Percentiles rank a stretch among this genome's conserved stretches.
Evolutionary conservation across 257 asterid species (phyloP).

Genomic region (Petunia axillaris): DNA sequence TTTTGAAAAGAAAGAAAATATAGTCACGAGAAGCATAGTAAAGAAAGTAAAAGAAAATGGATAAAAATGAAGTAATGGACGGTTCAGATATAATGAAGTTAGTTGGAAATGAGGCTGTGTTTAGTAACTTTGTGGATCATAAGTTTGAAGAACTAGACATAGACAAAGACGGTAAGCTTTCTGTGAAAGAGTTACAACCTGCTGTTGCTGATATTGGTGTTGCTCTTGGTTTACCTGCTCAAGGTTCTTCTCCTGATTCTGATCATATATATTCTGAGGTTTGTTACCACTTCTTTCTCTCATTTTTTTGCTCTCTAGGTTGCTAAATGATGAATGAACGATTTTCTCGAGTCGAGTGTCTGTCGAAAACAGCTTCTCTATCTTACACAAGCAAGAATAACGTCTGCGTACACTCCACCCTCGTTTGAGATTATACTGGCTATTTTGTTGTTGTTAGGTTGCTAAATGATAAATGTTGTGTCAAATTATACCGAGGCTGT

Average conservation of each 20-base stretch:
- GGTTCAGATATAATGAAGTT: conserved; percentile 94
- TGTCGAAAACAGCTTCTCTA: too few relatives aligned
- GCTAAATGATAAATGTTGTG: too few relatives aligned
- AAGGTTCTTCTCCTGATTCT: conserved; percentile 67
- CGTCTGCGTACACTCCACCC: too few relatives aligned
- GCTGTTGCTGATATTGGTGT: conserved; percentile 85
- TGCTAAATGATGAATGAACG: not conserved
- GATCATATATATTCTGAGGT: conserved; percentile 84
- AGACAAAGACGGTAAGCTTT: conserved; percentile 82
- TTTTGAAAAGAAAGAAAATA: conserved; percentile 11
- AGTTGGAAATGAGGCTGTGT: conserved; percentile 82
- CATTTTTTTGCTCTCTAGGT: not conserved
- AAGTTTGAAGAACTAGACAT: conserved; percentile 79
- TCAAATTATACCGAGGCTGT: too few relatives aligned
- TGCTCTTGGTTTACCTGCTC: conserved; percentile 85
- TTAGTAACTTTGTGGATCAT: conserved; percentile 73
- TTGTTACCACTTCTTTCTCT: not conserved
- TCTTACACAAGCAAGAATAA: too few relatives aligned
- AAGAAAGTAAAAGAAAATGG: conserved; percentile 22
- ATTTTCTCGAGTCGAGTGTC: too few relatives aligned
- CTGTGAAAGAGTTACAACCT: conserved; percentile 76
- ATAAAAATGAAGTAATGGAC: conserved; percentile 60
- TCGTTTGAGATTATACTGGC: too few relatives aligned
- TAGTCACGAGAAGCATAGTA: conserved; percentile 36
- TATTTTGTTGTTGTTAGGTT: too few relatives aligned